Conservation (phyloP, 164 flowering plant genomes). For the Umbilicus rupestris region DNA sequence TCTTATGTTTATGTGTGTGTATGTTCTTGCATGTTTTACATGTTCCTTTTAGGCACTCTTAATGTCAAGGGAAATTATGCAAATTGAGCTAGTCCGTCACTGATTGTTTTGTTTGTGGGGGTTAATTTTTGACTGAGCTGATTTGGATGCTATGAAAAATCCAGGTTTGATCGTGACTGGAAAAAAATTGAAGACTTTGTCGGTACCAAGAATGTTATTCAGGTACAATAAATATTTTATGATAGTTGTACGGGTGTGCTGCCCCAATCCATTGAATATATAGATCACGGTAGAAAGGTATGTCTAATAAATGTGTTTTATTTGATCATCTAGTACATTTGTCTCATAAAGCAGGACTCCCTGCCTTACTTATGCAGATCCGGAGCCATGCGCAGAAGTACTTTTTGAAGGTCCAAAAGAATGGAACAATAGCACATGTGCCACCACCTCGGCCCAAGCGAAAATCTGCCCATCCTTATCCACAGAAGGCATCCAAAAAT, state of each 20-base stretch:
- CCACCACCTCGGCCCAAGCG: slow-evolving; percentile 98
- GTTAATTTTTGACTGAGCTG: background rate
- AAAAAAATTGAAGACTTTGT: slow-evolving; percentile 94
- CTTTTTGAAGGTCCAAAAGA: slow-evolving; percentile 90
- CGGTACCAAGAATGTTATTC: slow-evolving; percentile 94
- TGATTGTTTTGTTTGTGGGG: background rate
- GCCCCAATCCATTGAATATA: background rate
- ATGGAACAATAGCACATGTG: slow-evolving; percentile 79
- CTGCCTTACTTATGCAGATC: slow-evolving; percentile 40
- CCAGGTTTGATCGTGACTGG: slow-evolving; percentile 97
- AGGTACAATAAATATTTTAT: slow-evolving; percentile 38
- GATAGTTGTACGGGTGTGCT: background rate
- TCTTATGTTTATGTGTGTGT: too few species aligned
- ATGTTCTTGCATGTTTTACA: too few species aligned
- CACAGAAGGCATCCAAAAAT: slow-evolving; percentile 75
- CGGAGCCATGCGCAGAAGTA: slow-evolving; percentile 98
- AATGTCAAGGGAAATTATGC: too few species aligned
- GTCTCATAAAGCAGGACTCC: slow-evolving; percentile 2
- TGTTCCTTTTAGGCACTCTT: too few species aligned
- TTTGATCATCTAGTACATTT: background rate
- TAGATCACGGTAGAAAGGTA: background rate
- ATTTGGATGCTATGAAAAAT: slow-evolving; percentile 6
- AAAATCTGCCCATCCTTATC: slow-evolving; percentile 90
- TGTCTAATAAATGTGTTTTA: background rate
- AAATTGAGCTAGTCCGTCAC: background rate